phyloP scores from a whole-genome alignment of 2,329 filamentous ascomycete genomes.

The Colletotrichum sp. region DNA sequence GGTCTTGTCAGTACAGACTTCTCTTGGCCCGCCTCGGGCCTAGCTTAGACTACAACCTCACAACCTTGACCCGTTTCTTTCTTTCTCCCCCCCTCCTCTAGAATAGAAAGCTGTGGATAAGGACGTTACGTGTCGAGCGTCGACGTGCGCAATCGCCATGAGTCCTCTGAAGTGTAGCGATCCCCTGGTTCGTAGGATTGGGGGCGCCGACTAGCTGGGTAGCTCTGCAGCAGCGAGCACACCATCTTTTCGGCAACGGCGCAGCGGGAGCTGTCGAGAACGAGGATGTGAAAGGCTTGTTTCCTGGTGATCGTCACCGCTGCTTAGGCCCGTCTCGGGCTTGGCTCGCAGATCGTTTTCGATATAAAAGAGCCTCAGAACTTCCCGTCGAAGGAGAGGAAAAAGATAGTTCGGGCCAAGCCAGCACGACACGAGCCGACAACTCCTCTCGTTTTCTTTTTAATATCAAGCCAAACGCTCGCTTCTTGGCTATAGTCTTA shows the following conservation, averaged over 20 bases:
- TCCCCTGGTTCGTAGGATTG: neutral
- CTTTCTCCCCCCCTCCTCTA: neutral
- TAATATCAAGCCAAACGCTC: neutral
- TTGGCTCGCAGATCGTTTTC: neutral
- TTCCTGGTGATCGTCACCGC: neutral
- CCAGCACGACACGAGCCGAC: neutral
- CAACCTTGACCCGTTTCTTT: neutral
- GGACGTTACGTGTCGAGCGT: neutral
- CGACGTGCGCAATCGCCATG: neutral
- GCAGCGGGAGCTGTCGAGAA: neutral
- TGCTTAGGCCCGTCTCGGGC: neutral
- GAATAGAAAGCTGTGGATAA: neutral
- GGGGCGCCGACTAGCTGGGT: neutral
- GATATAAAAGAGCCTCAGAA: neutral
- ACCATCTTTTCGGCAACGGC: neutral
- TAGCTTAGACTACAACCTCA: neutral
- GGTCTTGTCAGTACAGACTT: neutral
- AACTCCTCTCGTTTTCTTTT: neutral
- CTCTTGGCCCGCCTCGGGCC: neutral
- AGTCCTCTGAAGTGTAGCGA: neutral
- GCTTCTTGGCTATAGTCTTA: neutral
- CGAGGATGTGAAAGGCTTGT: neutral
- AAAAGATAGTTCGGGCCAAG: neutral
- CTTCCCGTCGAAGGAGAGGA: neutral
- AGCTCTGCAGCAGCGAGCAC: neutral